A percentile compares a stretch with the other conserved stretches of the same genome.
Evolutionary conservation across 345 rosid genomes (phyloP).

Genomic region (Lepidium sativum): DNA sequence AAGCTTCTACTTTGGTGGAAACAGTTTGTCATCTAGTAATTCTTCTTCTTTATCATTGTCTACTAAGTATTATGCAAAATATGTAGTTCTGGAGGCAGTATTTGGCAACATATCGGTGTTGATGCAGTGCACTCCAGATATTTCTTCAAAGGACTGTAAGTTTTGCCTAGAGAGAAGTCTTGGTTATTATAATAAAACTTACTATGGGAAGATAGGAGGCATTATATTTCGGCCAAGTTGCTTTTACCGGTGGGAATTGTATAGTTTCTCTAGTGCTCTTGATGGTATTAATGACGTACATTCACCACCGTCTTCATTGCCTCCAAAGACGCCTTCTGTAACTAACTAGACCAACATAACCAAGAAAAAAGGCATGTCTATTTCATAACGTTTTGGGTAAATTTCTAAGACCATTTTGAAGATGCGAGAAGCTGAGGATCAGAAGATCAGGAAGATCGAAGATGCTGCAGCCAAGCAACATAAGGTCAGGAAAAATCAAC

Average conservation of each 20-base stretch:
- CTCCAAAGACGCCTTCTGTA: not conserved
- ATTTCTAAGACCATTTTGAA: too few species aligned
- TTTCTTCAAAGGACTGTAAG: slow-evolving; percentile 13
- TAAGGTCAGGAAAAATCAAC: too few species aligned
- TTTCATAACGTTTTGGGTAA: too few species aligned
- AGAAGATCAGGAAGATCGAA: too few species aligned
- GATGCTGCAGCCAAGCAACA: too few species aligned
- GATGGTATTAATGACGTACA: not conserved
- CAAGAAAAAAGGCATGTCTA: not conserved
- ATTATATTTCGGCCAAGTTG: slow-evolving; percentile 20
- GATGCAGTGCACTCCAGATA: slow-evolving; percentile 23
- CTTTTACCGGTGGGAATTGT: slow-evolving; percentile 28
- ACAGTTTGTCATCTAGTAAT: not conserved
- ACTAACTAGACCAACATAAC: not conserved
- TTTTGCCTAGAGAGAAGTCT: not conserved
- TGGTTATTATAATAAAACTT: not conserved
- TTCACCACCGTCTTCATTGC: not conserved
- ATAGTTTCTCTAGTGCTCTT: slow-evolving; percentile 12
- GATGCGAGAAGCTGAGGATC: too few species aligned
- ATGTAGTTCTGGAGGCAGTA: not conserved
- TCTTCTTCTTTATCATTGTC: slow-evolving; percentile 1
- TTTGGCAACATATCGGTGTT: not conserved
- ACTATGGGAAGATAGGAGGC: slow-evolving; percentile 8
- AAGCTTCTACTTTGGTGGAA: not conserved
- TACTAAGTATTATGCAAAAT: slow-evolving; percentile 6